These are phyloP conservation scores for Suhomyces chickasaworum DNA, from an alignment of 1,139 yeast genomes.

Conservation along the genomic window DNA sequence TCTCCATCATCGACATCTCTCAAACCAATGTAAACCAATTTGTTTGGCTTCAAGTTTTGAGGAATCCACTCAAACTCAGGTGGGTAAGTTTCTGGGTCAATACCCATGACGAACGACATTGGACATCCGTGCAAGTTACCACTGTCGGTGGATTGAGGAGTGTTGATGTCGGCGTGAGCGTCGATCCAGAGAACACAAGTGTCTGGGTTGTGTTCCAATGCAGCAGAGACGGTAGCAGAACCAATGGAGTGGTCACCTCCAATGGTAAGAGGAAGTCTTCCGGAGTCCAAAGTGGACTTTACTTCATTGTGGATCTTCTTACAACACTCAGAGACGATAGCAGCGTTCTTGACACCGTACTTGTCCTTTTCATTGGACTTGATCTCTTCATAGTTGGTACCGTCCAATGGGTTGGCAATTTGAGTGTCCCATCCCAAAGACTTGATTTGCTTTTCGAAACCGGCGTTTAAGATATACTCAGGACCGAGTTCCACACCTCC, in stretches of 20 bases:
- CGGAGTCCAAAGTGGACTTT: constrained; percentile 45
- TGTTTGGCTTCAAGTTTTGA: constrained; percentile 60
- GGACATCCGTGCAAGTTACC: constrained; percentile 99
- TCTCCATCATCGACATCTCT: constrained; percentile 93
- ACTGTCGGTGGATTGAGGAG: constrained; percentile 80
- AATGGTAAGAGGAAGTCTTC: constrained; percentile 73
- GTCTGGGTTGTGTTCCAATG: constrained; percentile 76
- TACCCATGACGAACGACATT: constrained; percentile 83
- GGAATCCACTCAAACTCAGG: constrained; percentile 83
- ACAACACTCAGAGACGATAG: constrained; percentile 75
- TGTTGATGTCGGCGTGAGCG: constrained; percentile 96
- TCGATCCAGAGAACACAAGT: constrained; percentile 95
- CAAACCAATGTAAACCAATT: constrained; percentile 89
- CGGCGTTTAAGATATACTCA: constrained; percentile 70
- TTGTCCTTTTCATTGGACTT: constrained; percentile 49
- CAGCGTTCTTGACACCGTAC: constrained; percentile 70
- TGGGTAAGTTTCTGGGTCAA: constrained; percentile 64
- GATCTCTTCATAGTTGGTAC: constrained; percentile 43
- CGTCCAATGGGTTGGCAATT: constrained; percentile 59
- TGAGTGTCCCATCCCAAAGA: constrained; percentile 72
- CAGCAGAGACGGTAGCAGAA: constrained; percentile 88
- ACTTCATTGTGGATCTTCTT: constrained; percentile 65
- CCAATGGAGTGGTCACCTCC: constrained; percentile 99
- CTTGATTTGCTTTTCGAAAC: constrained; percentile 63
- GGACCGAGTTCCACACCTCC: constrained; percentile 96